A percentile compares a stretch with the other conserved stretches of the same genome.
Conservation (phyloP, 805 yeast genomes). For the Candida xyloterini region DNA sequence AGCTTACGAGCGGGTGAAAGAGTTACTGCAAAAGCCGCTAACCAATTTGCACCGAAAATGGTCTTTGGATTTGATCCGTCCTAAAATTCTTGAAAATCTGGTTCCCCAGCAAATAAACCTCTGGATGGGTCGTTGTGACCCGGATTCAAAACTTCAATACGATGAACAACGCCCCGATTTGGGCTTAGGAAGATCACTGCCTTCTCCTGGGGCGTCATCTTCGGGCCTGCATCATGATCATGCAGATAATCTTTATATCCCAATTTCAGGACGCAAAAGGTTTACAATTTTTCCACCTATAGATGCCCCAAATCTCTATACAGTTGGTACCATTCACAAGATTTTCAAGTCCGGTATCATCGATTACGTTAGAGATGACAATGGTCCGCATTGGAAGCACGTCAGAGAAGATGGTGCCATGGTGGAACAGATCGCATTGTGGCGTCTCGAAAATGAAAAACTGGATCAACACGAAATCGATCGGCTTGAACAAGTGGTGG, state of each 20-base stretch:
- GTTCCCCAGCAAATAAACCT: conserved; percentile 70
- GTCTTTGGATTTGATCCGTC: conserved; percentile 39
- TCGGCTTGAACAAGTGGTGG: conserved; percentile 26
- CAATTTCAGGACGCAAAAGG: conserved; percentile 57
- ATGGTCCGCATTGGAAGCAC: conserved; percentile 62
- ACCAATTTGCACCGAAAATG: conserved; percentile 36
- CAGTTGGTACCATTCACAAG: conserved; percentile 58
- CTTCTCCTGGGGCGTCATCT: conserved; percentile 49
- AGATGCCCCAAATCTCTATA: conserved; percentile 55
- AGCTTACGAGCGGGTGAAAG: conserved; percentile 42
- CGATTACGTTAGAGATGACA: conserved; percentile 52
- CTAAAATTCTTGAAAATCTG: conserved; percentile 39
- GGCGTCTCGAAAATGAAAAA: conserved; percentile 33
- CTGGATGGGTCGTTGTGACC: conserved; percentile 58
- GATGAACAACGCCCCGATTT: conserved; percentile 26
- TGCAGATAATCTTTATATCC: conserved; percentile 70
- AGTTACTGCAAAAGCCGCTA: conserved; percentile 62
- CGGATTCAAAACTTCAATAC: conserved; percentile 1
- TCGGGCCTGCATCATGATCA: conserved; percentile 81
- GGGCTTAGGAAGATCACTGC: conserved; percentile 54
- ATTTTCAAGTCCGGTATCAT: conserved; percentile 63
- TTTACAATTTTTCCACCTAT: conserved; percentile 66
- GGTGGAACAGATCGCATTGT: conserved; percentile 44
- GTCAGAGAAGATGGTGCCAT: conserved; percentile 63
- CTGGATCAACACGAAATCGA: conserved; percentile 28